Conservation (phyloP, 225 moss, liverwort and hornwort species). For the Polytrichum commune region DNA sequence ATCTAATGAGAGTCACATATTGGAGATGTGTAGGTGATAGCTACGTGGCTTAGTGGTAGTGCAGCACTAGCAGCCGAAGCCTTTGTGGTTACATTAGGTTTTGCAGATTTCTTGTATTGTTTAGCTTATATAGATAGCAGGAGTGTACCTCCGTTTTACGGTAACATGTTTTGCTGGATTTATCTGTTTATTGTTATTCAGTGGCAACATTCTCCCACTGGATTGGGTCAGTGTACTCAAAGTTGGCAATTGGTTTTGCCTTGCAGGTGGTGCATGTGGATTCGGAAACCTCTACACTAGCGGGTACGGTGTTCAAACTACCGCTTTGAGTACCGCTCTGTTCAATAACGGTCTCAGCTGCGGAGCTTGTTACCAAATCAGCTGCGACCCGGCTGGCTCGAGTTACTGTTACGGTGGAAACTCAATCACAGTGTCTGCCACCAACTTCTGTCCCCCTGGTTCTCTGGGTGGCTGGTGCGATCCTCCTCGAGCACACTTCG, state of each 20-base stretch:
- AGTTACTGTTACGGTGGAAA: constrained; percentile 21
- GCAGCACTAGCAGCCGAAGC: too few relatives aligned
- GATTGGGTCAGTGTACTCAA: too few relatives aligned
- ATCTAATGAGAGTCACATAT: accelerated
- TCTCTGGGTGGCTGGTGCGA: constrained; percentile 59
- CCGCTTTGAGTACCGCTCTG: constrained; percentile 40
- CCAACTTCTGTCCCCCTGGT: constrained; percentile 47
- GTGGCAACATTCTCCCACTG: too few relatives aligned
- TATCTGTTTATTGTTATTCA: too few relatives aligned
- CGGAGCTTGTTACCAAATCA: constrained; percentile 42
- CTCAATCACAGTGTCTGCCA: constrained; percentile 25
- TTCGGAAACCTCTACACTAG: constrained; percentile 42
- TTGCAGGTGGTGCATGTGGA: constrained; percentile 62
- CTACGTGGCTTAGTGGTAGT: too few relatives aligned
- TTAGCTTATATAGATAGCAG: too few relatives aligned
- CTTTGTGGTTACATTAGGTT: too few relatives aligned
- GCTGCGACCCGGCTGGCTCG: constrained; percentile 23
- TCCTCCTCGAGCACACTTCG: constrained; percentile 43
- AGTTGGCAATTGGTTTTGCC: not conserved
- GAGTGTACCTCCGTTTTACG: too few relatives aligned
- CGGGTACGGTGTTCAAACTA: constrained; percentile 34
- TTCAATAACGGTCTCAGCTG: constrained; percentile 45
- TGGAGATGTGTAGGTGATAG: too few relatives aligned
- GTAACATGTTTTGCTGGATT: too few relatives aligned
- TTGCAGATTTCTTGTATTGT: too few relatives aligned